phyloP scores from a whole-genome alignment of 495 filamentous ascomycete genomes.

The Tuber calosporum region DNA sequence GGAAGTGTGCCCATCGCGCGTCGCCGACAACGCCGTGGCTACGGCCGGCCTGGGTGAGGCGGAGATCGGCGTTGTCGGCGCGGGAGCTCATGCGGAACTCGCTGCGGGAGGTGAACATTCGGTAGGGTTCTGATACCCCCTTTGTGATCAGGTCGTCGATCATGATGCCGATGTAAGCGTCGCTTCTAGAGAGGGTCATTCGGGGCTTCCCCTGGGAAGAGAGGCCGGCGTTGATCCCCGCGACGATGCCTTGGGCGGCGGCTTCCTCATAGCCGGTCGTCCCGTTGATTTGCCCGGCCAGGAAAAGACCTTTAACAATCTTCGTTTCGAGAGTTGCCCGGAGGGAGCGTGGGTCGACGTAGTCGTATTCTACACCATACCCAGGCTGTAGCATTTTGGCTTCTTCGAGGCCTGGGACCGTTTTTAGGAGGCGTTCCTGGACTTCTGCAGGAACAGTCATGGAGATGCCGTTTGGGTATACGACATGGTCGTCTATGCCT shows the following conservation, averaged over 20 bases:
- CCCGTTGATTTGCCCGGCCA: slow-evolving; percentile 96
- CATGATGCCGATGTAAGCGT: slow-evolving; percentile 97
- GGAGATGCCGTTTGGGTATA: slow-evolving; percentile 94
- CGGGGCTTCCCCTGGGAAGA: slow-evolving; percentile 57
- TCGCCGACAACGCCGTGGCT: slow-evolving; percentile 70
- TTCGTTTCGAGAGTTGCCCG: slow-evolving; percentile 89
- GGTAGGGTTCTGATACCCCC: slow-evolving; percentile 91
- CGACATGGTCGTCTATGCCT: slow-evolving; percentile 80
- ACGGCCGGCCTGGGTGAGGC: slow-evolving; percentile 73
- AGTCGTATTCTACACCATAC: slow-evolving; percentile 98
- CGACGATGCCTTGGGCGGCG: slow-evolving; percentile 84
- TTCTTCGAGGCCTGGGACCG: slow-evolving; percentile 78
- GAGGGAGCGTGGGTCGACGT: slow-evolving; percentile 86
- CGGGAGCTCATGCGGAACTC: slow-evolving; percentile 90
- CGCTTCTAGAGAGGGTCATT: slow-evolving; percentile 66
- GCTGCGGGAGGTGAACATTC: slow-evolving; percentile 95
- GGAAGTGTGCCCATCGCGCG: slow-evolving; percentile 66
- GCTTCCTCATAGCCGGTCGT: slow-evolving; percentile 98
- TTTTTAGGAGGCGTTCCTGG: slow-evolving; percentile 75
- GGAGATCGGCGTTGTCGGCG: slow-evolving; percentile 85
- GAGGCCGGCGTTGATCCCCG: slow-evolving; percentile 86
- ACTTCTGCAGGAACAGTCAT: slow-evolving; percentile 89
- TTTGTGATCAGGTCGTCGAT: slow-evolving; percentile 98
- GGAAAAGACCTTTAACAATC: slow-evolving; percentile 75
- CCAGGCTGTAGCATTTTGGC: slow-evolving; percentile 91